Percentiles rank a stretch among this genome's conserved stretches.
Evolutionary conservation across 2,329 filamentous ascomycete genomes (phyloP).

Genomic region (Trichoderma asperellum): DNA sequence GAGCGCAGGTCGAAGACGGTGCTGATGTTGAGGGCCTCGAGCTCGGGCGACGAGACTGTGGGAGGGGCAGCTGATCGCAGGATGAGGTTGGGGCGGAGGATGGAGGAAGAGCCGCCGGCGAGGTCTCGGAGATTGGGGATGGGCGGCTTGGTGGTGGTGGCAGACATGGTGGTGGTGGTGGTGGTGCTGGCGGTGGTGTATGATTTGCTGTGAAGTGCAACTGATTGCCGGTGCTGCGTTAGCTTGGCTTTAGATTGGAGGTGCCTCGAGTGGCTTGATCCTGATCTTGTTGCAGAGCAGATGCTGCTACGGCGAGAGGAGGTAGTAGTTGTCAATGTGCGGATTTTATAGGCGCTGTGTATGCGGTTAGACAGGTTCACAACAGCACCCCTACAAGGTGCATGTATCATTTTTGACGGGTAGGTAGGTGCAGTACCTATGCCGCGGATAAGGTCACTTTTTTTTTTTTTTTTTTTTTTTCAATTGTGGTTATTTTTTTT

Average conservation of each 20-base stretch:
- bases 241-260: neutral
- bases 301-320: no score
- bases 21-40: slow-evolving; percentile 62
- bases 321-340: no score
- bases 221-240: neutral
- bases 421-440: neutral
- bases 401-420: neutral
- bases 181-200: neutral
- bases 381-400: neutral
- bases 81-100: slow-evolving; percentile 61
- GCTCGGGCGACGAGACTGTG: slow-evolving; percentile 52
- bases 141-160: slow-evolving; percentile 9
- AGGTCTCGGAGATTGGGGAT: slow-evolving; percentile 71
- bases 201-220: neutral
- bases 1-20: slow-evolving; percentile 72
- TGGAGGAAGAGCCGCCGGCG: slow-evolving; percentile 52
- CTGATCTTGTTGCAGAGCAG: neutral
- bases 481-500: neutral
- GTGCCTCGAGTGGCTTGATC: neutral
- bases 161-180: neutral
- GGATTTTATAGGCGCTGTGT: neutral
- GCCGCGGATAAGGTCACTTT: neutral
- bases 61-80: slow-evolving; percentile 73
- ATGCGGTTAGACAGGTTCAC: neutral
- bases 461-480: neutral